Conservation (phyloP, 148 eudicot species). For the Fagopyrum homotropicum region DNA sequence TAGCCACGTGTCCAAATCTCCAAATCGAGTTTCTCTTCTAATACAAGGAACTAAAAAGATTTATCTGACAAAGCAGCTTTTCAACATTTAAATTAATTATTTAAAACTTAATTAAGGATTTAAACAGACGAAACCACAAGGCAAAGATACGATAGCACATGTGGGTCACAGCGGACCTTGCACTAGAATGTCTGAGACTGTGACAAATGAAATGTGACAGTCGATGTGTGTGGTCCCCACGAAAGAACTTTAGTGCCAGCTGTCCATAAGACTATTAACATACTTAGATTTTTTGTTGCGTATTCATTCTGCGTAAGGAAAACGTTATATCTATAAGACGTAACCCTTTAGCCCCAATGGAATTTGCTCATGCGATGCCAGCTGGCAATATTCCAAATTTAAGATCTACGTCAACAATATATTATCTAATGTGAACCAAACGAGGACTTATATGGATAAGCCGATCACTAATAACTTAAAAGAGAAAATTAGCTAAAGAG, state of each 20-base stretch:
- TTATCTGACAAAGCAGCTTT: background rate
- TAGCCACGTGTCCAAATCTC: background rate
- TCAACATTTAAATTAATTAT: background rate
- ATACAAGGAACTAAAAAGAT: background rate
- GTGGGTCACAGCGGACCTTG: background rate
- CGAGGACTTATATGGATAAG: no score
- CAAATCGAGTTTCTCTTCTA: background rate
- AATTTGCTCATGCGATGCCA: no score
- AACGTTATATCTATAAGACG: no score
- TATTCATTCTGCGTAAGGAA: no score
- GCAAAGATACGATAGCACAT: background rate
- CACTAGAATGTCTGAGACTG: constrained; percentile 1
- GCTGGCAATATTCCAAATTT: no score
- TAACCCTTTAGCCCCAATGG: no score
- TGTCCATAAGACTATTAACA: background rate
- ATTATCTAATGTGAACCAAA: no score
- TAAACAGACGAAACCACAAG: background rate
- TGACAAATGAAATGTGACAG: constrained; percentile 4
- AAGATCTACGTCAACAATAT: no score
- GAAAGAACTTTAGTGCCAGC: background rate
- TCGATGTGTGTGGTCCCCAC: background rate
- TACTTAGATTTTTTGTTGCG: no score
- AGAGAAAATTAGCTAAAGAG: no score
- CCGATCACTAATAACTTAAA: no score
- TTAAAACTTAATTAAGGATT: background rate